phyloP scores from a whole-genome alignment of 495 filamentous ascomycete genomes.

The Paragyromitra xinjiangensis region DNA sequence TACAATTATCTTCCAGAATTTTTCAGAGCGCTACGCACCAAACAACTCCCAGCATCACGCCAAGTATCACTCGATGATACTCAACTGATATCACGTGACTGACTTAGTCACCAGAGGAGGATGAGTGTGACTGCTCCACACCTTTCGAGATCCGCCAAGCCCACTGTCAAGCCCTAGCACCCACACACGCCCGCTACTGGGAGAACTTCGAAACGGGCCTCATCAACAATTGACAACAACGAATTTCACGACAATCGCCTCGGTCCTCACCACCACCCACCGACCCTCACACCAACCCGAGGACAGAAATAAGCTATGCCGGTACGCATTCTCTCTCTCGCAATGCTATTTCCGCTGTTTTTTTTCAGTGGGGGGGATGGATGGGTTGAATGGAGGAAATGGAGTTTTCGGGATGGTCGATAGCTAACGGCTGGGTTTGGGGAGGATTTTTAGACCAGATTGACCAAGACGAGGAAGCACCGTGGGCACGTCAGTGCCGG shows the following conservation, averaged over 20 bases:
- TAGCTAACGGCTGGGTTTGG: constrained; percentile 40
- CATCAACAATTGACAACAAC: constrained; percentile 42
- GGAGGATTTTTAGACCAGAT: constrained; percentile 52
- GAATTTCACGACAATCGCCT: constrained; percentile 48
- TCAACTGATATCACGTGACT: not conserved
- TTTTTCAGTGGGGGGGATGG: not conserved
- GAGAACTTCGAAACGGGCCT: constrained; percentile 32
- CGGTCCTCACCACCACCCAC: constrained; percentile 42
- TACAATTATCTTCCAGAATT: not conserved
- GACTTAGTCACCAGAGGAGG: not conserved
- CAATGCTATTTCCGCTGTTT: constrained; percentile 24
- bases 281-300: constrained; percentile 44
- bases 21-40: too few species aligned
- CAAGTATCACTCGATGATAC: constrained; percentile 35
- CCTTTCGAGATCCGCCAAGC: constrained; percentile 12
- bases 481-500: constrained; percentile 95
- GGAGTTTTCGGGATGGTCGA: constrained; percentile 2
- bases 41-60: not conserved
- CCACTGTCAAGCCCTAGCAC: constrained; percentile 45
- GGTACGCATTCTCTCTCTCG: constrained; percentile 49
- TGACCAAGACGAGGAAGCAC: constrained; percentile 60
- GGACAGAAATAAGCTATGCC: constrained; percentile 54
- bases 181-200: constrained; percentile 37
- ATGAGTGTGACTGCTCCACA: constrained; percentile 40
- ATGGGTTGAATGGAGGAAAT: constrained; percentile 22